Evolutionary conservation across 2,329 filamentous ascomycete genomes (phyloP).

Genomic region (Sporothrix globosa): DNA sequence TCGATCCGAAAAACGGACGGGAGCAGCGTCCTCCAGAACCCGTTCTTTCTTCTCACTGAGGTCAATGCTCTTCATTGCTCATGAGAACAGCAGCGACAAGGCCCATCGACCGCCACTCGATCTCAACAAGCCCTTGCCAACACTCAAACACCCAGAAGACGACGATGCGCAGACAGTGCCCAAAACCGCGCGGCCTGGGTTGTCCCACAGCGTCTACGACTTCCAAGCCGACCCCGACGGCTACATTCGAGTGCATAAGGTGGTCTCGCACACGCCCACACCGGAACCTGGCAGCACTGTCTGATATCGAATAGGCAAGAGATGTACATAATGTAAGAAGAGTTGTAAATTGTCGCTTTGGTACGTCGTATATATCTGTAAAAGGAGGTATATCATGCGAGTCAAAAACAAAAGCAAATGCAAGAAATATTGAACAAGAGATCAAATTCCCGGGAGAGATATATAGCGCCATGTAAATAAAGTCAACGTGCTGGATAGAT

Average conservation of each 20-base stretch:
- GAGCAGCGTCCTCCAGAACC: neutral
- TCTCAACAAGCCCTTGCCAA: constrained; percentile 2
- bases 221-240: constrained; percentile 7
- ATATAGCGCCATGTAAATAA: constrained; percentile 1
- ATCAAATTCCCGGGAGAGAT: constrained; percentile 3
- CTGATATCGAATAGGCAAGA: neutral
- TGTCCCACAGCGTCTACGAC: neutral
- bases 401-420: neutral
- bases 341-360: neutral
- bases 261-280: neutral
- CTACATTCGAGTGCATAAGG: constrained; percentile 13
- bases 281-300: neutral
- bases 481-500: neutral
- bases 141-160: neutral
- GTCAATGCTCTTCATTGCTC: neutral
- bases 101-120: neutral
- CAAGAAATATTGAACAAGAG: neutral
- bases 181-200: neutral
- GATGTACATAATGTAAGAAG: neutral
- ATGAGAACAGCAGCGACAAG: neutral
- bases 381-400: neutral
- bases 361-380: neutral
- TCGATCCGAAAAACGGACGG: neutral
- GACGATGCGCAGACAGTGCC: neutral
- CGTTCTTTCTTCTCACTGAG: neutral